Base-by-base conservation (phyloP, 23 red algal genomes). In the Gracilaria vermiculophylla region DNA sequence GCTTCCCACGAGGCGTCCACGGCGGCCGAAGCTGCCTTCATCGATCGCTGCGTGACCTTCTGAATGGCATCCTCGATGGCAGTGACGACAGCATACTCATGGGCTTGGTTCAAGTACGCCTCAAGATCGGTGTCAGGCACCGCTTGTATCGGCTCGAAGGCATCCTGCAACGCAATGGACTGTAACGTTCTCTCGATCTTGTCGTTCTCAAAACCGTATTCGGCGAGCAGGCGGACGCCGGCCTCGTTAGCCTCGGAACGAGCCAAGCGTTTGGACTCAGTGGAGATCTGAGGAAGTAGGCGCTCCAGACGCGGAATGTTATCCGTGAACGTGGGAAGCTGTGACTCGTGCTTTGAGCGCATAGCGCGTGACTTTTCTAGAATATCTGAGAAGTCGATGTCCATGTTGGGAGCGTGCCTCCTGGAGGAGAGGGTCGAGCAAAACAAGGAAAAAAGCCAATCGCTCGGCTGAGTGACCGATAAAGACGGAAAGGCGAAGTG, bases 251-350 rank as follows among this genome's bases (percentile, higher is more conserved):
- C 21, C 8, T 70, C 66, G 3, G 85, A 66, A 44, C 49, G 43
- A 47, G 85, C 50, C 23, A 89, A 71, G 53, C 72, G 69, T 20
- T 56, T 69, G 37, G 85, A 89, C 27, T 89, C 70, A 5, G 51
- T 40, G 32, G 51, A 65, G 13, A 89, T 89, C 45, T 89, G 85
- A 51, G 85, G 67, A 19, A 89, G 72, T 25, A 54, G 6, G n/a
- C 85, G 85, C 42, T 89, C 85, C 25, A 89, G 69, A 28, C 85
- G 39, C 1, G 85, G 85, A 29, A 89, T 89, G 43, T 89, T 61
- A 54, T 89, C 85, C 10, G 70, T 49, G 37, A 78, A 89, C 2
- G 50, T 53, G 11, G 69, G 32, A 19, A 69, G 45, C 53, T 53
- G 36, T 27, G 85, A 42, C 32, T 76, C 69, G 5, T 77, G 85